phyloP scores from a whole-genome alignment of 1,139 yeast genomes.

The Candida tetrigidarum region DNA sequence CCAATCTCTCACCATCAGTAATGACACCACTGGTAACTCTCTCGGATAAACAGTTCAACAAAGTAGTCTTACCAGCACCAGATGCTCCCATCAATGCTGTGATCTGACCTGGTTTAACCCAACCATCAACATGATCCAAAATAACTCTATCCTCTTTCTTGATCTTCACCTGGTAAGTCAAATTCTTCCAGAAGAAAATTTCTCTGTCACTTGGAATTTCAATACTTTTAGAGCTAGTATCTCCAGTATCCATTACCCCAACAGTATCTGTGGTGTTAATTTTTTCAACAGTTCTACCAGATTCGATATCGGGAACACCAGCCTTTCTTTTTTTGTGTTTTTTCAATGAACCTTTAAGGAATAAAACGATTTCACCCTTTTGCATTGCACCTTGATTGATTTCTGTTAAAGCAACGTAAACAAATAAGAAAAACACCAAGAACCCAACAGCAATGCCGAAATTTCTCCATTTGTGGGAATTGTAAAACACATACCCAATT shows the following conservation, averaged over 20 bases:
- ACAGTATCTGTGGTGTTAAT: constrained; percentile 38
- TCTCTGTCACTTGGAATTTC: constrained; percentile 25
- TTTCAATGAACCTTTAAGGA: constrained; percentile 26
- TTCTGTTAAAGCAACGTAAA: constrained; percentile 64
- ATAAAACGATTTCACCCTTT: constrained; percentile 81
- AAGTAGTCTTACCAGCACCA: constrained; percentile 40
- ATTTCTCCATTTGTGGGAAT: constrained; percentile 81
- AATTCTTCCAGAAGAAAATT: constrained; percentile 79
- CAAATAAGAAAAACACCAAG: constrained; percentile 52
- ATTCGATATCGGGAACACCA: too few relatives aligned
- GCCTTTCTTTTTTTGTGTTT: constrained; percentile 9
- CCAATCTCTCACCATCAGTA: constrained; percentile 40
- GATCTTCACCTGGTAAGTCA: constrained; percentile 72
- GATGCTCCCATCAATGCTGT: constrained; percentile 37
- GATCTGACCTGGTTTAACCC: constrained; percentile 40
- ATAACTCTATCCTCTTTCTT: constrained; percentile 64
- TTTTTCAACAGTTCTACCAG: too few relatives aligned
- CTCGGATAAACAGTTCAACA: constrained; percentile 36
- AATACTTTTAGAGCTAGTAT: constrained; percentile 25
- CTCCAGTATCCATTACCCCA: too few relatives aligned
- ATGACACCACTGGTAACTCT: constrained; percentile 38
- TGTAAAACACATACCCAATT: constrained; percentile 49
- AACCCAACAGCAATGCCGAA: constrained; percentile 71
- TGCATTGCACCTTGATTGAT: constrained; percentile 75
- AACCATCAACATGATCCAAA: constrained; percentile 73